Conservation (phyloP, 768 basidiomycete genomes). For the Hebeloma cylindrosporum region DNA sequence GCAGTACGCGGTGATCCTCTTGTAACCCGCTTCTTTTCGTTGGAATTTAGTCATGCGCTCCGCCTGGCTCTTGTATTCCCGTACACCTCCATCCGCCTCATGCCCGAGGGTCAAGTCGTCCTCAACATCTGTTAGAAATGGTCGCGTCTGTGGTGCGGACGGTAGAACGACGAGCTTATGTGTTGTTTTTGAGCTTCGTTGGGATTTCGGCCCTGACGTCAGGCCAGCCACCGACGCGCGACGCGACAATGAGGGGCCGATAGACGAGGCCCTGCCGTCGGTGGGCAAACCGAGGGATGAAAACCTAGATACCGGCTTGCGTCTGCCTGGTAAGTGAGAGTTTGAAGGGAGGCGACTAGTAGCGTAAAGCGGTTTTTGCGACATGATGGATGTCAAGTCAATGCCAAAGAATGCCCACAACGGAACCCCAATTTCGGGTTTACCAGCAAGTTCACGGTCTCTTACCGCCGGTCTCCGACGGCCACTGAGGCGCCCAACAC, state of each 20-base stretch:
- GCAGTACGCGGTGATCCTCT: slow-evolving; percentile 87
- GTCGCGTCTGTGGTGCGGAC: slow-evolving; percentile 84
- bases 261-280: slow-evolving; percentile 17
- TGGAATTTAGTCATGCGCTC: slow-evolving; percentile 90
- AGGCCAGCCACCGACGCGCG: slow-evolving; percentile 41
- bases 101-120: slow-evolving; percentile 52
- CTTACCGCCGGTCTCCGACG: too few species aligned
- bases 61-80: slow-evolving; percentile 80
- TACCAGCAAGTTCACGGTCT: too few species aligned
- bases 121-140: slow-evolving; percentile 49
- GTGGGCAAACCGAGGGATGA: slow-evolving; percentile 26
- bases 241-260: slow-evolving; percentile 25
- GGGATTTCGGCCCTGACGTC: slow-evolving; percentile 50
- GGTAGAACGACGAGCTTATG: slow-evolving; percentile 91
- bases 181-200: slow-evolving; percentile 86
- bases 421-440: too few species aligned
- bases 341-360: slow-evolving; percentile 26
- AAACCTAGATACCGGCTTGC: slow-evolving; percentile 31
- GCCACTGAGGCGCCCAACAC: too few species aligned
- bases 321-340: slow-evolving; percentile 28
- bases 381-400: slow-evolving; percentile 14
- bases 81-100: slow-evolving; percentile 64
- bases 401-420: too few species aligned
- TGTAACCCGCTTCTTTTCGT: slow-evolving; percentile 76
- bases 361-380: slow-evolving; percentile 13